Evolutionary conservation across 2,329 filamentous ascomycete genomes (phyloP).

Genomic region (Apiospora koreana): DNA sequence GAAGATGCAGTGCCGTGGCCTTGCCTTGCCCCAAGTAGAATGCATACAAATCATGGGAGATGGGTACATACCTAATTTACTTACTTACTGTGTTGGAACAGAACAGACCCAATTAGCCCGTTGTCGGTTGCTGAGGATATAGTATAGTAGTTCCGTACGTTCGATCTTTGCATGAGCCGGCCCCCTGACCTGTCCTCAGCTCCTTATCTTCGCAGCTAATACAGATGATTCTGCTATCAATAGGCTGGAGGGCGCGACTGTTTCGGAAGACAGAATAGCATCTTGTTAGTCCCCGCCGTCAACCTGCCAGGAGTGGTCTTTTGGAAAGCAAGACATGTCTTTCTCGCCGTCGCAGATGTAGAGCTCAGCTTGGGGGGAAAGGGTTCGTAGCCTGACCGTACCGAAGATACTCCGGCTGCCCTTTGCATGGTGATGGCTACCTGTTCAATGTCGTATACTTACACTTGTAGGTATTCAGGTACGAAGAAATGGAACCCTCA

Average conservation of each 20-base stretch:
- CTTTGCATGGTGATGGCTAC: background rate
- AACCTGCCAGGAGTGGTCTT: background rate
- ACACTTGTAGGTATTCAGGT: background rate
- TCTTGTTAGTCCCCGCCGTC: background rate
- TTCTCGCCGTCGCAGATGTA: background rate
- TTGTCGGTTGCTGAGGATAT: background rate
- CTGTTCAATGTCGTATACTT: background rate
- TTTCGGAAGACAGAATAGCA: background rate
- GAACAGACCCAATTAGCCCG: background rate
- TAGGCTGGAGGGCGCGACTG: background rate
- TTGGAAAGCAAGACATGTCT: background rate
- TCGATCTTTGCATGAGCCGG: constrained; percentile 1
- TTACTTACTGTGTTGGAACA: background rate
- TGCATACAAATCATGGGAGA: background rate
- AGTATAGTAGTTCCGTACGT: constrained; percentile 1
- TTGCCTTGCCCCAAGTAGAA: background rate
- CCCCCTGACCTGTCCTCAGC: background rate
- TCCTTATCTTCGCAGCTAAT: background rate
- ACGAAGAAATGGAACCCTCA: background rate
- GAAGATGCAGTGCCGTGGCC: background rate
- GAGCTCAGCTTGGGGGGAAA: background rate
- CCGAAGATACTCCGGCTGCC: background rate
- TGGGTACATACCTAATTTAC: background rate
- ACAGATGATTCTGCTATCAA: background rate
- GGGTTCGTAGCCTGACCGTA: background rate